These are phyloP conservation scores for Cyclaneusma minus DNA, from an alignment of 2,329 filamentous ascomycete species.

Conservation along the genomic window DNA sequence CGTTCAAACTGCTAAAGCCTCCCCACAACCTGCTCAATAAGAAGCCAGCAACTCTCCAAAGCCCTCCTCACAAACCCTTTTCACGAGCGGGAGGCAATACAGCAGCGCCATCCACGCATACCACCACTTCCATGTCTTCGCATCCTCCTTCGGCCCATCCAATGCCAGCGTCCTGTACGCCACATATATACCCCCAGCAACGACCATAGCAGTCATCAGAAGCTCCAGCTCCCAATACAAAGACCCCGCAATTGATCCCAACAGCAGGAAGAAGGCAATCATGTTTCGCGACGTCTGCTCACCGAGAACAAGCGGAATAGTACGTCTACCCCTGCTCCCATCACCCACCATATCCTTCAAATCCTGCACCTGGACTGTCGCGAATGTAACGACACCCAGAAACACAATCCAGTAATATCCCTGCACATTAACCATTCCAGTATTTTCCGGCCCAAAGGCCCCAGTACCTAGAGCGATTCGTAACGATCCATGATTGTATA, in stretches of 20 bases:
- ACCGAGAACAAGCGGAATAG: conserved; percentile 13
- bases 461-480: neutral
- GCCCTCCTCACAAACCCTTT: too few species aligned
- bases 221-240: conserved; percentile 9
- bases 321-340: conserved; percentile 8
- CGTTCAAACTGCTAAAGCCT: too few species aligned
- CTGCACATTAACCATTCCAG: neutral
- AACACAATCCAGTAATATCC: neutral
- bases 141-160: too few species aligned
- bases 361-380: conserved; percentile 18
- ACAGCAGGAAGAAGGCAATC: conserved; percentile 10
- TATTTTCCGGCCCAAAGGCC: neutral
- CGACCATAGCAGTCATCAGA: too few species aligned
- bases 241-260: conserved; percentile 7
- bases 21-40: too few species aligned
- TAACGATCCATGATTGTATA: neutral
- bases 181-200: too few species aligned
- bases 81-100: too few species aligned
- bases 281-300: conserved; percentile 9
- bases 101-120: too few species aligned
- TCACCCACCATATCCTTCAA: conserved; percentile 17
- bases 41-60: too few species aligned
- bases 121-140: too few species aligned
- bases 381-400: conserved; percentile 2
- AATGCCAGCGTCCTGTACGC: too few species aligned